Conservation (phyloP, 345 rosid genomes). For the Dovyalis caffra region DNA sequence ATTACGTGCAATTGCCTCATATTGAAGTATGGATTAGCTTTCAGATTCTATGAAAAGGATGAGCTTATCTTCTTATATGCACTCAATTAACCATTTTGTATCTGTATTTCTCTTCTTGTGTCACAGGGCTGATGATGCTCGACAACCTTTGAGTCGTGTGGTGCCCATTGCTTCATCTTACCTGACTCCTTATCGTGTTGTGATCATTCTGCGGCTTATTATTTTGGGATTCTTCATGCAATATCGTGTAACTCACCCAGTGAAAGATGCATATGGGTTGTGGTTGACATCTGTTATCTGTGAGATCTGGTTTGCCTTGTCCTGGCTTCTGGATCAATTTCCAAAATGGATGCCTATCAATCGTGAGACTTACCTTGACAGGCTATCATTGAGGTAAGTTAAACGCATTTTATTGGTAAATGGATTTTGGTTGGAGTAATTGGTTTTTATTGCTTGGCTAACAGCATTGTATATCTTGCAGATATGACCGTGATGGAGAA, state of each 20-base stretch:
- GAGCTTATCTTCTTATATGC: neutral
- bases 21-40: neutral
- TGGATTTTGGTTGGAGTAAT: neutral
- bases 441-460: neutral
- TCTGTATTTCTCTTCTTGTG: slow-evolving; percentile 10
- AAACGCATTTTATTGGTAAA: neutral
- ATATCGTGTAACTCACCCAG: slow-evolving; percentile 95
- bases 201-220: slow-evolving; percentile 88
- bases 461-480: slow-evolving; percentile 31
- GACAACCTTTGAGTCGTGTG: slow-evolving; percentile 90
- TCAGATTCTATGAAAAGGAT: slow-evolving; percentile 4
- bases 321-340: slow-evolving; percentile 99
- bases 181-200: slow-evolving; percentile 79
- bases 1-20: neutral
- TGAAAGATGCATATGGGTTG: slow-evolving; percentile 85
- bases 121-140: slow-evolving; percentile 88
- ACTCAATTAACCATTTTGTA: slow-evolving; percentile 1
- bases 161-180: slow-evolving; percentile 84
- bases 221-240: slow-evolving; percentile 97
- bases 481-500: slow-evolving; percentile 97
- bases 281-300: slow-evolving; percentile 97
- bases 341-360: slow-evolving; percentile 97
- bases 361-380: slow-evolving; percentile 96
- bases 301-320: slow-evolving; percentile 99
- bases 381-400: slow-evolving; percentile 84